Percentiles rank a stretch among this genome's conserved stretches.
phyloP scores from a whole-genome alignment of 176 grass and related monocot species.

The Cocos nucifera region DNA sequence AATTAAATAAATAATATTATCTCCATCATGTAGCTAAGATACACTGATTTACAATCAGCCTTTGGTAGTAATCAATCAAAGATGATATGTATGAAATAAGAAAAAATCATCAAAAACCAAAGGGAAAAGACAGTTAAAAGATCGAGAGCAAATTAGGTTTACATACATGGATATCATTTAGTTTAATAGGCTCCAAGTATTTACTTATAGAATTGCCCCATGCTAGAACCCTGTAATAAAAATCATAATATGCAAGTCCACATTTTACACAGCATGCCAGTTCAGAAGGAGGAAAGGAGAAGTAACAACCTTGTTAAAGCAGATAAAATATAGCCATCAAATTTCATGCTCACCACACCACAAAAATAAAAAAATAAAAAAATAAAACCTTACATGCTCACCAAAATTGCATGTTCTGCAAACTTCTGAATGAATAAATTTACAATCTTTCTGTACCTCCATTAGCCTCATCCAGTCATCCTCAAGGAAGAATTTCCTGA shows the following conservation, averaged over 20 bases:
- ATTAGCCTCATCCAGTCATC: conserved; percentile 87
- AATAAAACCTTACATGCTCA: conserved; percentile 57
- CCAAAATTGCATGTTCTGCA: conserved; percentile 99
- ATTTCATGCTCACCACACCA: too few relatives aligned
- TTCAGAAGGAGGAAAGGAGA: too few relatives aligned
- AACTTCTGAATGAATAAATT: conserved; percentile 87
- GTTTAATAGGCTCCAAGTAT: too few relatives aligned
- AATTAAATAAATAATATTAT: conserved; percentile 32
- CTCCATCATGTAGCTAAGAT: conserved; percentile 73
- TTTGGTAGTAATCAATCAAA: conserved; percentile 24
- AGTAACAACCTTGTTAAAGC: too few relatives aligned
- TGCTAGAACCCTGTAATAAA: too few relatives aligned
- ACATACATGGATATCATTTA: too few relatives aligned
- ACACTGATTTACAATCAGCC: conserved; percentile 82
- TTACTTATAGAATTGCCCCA: too few relatives aligned
- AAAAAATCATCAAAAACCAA: background rate
- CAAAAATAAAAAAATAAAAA: too few relatives aligned
- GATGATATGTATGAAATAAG: conserved; percentile 5
- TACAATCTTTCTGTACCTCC: conserved; percentile 63
- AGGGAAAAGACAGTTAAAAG: background rate
- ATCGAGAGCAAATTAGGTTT: too few relatives aligned
- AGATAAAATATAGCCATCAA: too few relatives aligned
- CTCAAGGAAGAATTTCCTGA: conserved; percentile 62
- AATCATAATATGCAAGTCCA: too few relatives aligned
- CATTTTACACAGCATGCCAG: too few relatives aligned